A percentile compares a stretch with the other conserved stretches of the same genome.
Evolutionary conservation across 768 basidiomycete species (phyloP).

Genomic region (Mycena alexandri): DNA sequence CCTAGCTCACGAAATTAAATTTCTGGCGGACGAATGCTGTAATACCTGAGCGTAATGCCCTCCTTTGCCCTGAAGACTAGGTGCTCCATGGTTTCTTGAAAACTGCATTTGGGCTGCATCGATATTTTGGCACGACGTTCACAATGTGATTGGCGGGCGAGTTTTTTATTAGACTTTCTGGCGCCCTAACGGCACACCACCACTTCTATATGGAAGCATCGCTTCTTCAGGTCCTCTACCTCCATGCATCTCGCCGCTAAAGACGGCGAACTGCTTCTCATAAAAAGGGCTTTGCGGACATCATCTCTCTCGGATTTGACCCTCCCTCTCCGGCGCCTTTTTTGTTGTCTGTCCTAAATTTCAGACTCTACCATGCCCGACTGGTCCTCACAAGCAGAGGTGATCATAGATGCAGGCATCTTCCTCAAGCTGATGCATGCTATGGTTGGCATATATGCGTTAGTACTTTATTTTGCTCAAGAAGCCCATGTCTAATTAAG

Average conservation of each 20-base stretch:
- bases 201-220: constrained; percentile 27
- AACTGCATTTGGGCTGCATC: too few relatives aligned
- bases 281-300: constrained; percentile 20
- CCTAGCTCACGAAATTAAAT: too few relatives aligned
- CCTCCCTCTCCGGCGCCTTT: constrained; percentile 18
- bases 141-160: background rate
- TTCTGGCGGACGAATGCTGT: too few relatives aligned
- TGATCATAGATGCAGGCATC: constrained; percentile 58
- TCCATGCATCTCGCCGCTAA: constrained; percentile 20
- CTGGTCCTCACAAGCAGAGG: constrained; percentile 65
- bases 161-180: constrained; percentile 22
- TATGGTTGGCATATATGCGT: constrained; percentile 70
- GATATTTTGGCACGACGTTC: too few relatives aligned
- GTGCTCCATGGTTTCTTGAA: too few relatives aligned
- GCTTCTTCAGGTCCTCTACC: constrained; percentile 22
- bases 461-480: constrained; percentile 38
- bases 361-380: constrained; percentile 55
- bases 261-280: constrained; percentile 14
- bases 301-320: constrained; percentile 4
- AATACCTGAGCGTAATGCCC: too few relatives aligned
- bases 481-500: constrained; percentile 5
- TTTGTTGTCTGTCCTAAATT: background rate
- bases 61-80: too few relatives aligned
- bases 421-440: constrained; percentile 69
- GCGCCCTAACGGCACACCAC: constrained; percentile 24